phyloP scores from a whole-genome alignment of 2,329 filamentous ascomycete genomes.

The Ilyonectria sp. region DNA sequence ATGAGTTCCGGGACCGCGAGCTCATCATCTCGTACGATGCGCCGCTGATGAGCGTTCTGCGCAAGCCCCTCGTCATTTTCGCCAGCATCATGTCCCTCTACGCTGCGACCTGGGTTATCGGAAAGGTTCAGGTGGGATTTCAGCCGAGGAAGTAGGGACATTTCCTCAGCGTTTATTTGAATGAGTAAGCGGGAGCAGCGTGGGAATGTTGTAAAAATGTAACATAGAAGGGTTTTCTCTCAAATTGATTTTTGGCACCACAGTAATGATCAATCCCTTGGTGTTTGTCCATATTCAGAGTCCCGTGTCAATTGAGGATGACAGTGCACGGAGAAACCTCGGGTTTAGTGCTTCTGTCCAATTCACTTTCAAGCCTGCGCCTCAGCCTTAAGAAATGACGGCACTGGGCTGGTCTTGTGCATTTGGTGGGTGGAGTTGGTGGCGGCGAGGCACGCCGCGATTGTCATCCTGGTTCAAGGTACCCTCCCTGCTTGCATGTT shows the following conservation, averaged over 20 bases:
- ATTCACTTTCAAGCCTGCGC: constrained; percentile 9
- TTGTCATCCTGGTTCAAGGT: constrained; percentile 39
- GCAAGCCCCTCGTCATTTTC: constrained; percentile 90
- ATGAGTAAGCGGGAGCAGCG: constrained; percentile 31
- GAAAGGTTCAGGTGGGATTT: constrained; percentile 87
- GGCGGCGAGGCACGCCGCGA: constrained; percentile 33
- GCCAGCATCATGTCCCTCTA: constrained; percentile 82
- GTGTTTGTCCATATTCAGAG: constrained; percentile 9
- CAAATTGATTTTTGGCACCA: constrained; percentile 23
- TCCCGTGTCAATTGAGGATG: constrained; percentile 2
- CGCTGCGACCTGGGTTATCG: constrained; percentile 80
- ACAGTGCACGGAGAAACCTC: constrained; percentile 3
- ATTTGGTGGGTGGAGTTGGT: constrained; percentile 39
- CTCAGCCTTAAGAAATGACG: constrained; percentile 10
- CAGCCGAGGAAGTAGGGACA: constrained; percentile 59
- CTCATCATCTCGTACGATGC: constrained; percentile 92
- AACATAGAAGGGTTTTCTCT: constrained; percentile 40
- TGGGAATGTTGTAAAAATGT: constrained; percentile 45
- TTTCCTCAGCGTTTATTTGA: constrained; percentile 14
- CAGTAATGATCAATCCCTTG: constrained; percentile 18
- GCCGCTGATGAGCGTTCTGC: constrained; percentile 78
- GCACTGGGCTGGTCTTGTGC: constrained; percentile 2
- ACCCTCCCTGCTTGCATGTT: constrained; percentile 43
- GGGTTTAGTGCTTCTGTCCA: background rate
- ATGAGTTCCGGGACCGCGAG: constrained; percentile 88